These are phyloP conservation scores for Blepharisma stoltei DNA, from an alignment of 73 alveolate genomes.

Conservation along the genomic window DNA sequence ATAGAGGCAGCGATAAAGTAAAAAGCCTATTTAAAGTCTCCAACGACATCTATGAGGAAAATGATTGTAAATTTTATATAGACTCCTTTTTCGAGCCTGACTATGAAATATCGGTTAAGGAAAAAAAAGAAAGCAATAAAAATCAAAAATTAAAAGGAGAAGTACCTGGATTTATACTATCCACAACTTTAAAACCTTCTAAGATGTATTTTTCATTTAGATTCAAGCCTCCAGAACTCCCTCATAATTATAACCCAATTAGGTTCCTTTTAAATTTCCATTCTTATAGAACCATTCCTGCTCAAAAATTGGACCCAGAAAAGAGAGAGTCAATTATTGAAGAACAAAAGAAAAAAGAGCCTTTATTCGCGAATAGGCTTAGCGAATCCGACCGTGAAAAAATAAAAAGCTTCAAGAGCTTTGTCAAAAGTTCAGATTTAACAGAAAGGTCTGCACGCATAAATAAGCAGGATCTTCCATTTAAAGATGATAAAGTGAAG, in stretches of 20 bases:
- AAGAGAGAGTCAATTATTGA: neutral
- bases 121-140: neutral
- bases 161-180: constrained; percentile 11
- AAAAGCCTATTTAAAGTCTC: neutral
- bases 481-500: constrained; percentile 2
- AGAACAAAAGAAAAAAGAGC: neutral
- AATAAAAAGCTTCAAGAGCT: neutral
- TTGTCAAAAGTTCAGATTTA: neutral
- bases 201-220: neutral
- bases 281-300: neutral
- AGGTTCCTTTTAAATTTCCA: neutral
- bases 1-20: neutral
- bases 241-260: constrained; percentile 3
- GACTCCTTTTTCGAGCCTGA: neutral
- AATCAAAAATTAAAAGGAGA: neutral
- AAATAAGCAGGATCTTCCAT: neutral
- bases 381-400: neutral
- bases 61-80: neutral
- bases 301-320: neutral
- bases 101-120: neutral
- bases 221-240: constrained; percentile 3
- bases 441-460: neutral
- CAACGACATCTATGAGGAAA: constrained; percentile 18
- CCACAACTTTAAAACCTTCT: neutral
- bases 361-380: neutral